Base-by-base conservation (phyloP, 345 rosid species). In the Lumnitzera littorea region DNA sequence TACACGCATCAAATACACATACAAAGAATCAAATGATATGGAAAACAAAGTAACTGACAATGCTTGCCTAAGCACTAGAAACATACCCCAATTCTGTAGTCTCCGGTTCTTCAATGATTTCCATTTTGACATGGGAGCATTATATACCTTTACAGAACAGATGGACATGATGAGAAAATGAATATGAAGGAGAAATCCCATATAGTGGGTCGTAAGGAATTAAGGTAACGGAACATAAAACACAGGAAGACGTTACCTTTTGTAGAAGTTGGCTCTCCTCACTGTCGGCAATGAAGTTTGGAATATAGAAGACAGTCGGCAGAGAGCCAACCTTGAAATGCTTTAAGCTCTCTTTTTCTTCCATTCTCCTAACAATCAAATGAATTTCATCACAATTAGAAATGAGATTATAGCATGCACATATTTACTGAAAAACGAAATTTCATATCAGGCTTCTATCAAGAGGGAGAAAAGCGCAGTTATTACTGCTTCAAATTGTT, bases 31-130 rank as follows among this genome's bases (percentile, higher is more conserved):
- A 36, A 36, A 59, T 24, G 52, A 59, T 0, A 17, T 20, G n/a
- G 47, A 0, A 24, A 48, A 2, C 23, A 48, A 49, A 12, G 1
- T 11, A 49, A 50, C n/a, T 6, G 23, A 14, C 17, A 20, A 10
- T 27, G 13, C 24, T 57, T 50, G 6, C 12, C 46, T 24, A 5
- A 20, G 48, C 16, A 49, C 36, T 47, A 15, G 50, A 25, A 16
- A 64, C 80, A 46, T 61, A 94, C 97, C 96, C 91, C 91, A 94
- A 64, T 94, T 86, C 74, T 94, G 96, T 59, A 94, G 77, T 68
- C 96, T 85, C 72, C 96, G 81, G 66, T 83, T 90, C 82, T 86
- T 87, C 80, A 90, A 74, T 6, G 87, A 70, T 65, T 85, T 90
- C 99, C 99, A 90, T 67, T 84, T 87, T 43, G 95, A 80, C 25